These are phyloP conservation scores for Tetrapisispora fleetii DNA, from an alignment of 805 yeast species.

Conservation along the genomic window DNA sequence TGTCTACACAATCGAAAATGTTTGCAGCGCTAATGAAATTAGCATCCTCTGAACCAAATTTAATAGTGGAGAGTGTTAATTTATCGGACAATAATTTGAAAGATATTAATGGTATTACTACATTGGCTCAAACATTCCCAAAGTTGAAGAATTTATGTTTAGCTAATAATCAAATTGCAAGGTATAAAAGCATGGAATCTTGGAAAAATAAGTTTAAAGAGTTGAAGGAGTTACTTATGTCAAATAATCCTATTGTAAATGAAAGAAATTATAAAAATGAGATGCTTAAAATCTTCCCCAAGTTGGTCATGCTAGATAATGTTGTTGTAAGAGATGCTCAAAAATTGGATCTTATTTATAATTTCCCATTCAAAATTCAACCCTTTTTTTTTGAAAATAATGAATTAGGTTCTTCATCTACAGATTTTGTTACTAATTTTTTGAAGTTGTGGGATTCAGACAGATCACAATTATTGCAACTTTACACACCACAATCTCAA, in stretches of 20 bases:
- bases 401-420: conserved; percentile 58
- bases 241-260: conserved; percentile 62
- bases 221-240: conserved; percentile 67
- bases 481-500: conserved; percentile 77
- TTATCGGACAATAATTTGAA: conserved; percentile 54
- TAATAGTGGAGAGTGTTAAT: conserved; percentile 56
- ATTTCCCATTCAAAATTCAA: conserved; percentile 45
- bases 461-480: conserved; percentile 53
- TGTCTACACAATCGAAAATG: conserved; percentile 63
- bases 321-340: conserved; percentile 64
- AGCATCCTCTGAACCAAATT: conserved; percentile 43
- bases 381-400: conserved; percentile 75
- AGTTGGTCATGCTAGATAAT: conserved; percentile 69
- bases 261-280: conserved; percentile 46
- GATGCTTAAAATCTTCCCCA: conserved; percentile 66
- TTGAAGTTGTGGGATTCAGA: conserved; percentile 74
- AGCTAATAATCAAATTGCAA: conserved; percentile 59
- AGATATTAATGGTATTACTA: conserved; percentile 49
- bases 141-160: conserved; percentile 66
- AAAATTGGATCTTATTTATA: conserved; percentile 41
- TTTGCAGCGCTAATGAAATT: conserved; percentile 83
- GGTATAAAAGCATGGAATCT: conserved; percentile 50
- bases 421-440: conserved; percentile 70
- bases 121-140: conserved; percentile 70
- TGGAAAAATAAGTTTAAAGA: conserved; percentile 69